Evolutionary conservation across 495 filamentous ascomycete species (phyloP).

Genomic region (Delitschia confertaspora): DNA sequence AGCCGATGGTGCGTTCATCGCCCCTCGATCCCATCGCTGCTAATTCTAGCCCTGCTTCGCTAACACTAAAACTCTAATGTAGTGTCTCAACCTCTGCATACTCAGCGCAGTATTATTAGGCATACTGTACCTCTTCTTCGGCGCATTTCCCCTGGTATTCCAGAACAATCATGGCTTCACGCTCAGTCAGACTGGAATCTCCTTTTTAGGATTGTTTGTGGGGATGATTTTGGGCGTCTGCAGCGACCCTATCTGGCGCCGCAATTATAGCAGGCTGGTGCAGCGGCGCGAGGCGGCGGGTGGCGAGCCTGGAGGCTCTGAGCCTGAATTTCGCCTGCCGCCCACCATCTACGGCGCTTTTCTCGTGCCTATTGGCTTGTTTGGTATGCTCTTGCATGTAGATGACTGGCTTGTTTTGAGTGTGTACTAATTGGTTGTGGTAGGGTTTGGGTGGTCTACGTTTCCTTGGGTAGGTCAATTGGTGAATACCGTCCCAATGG

Average conservation of each 20-base stretch:
- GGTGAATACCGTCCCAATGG: too few relatives aligned
- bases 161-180: conserved; percentile 65
- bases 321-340: conserved; percentile 81
- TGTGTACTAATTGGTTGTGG: too few relatives aligned
- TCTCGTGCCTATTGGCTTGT: conserved; percentile 72
- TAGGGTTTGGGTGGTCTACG: conserved; percentile 39
- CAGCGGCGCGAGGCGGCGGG: conserved; percentile 45
- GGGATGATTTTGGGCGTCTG: conserved; percentile 64
- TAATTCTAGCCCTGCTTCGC: too few relatives aligned
- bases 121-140: conserved; percentile 91
- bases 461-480: conserved; percentile 32
- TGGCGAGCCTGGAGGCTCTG: conserved; percentile 51
- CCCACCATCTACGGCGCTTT: conserved; percentile 70
- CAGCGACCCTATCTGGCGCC: conserved; percentile 70
- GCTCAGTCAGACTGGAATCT: conserved; percentile 71
- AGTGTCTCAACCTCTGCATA: conserved; percentile 69
- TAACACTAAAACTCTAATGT: conserved; percentile 7
- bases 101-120: conserved; percentile 81
- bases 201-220: conserved; percentile 72
- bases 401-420: conserved; percentile 11
- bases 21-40: background rate
- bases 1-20: conserved; percentile 56
- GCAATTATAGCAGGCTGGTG: conserved; percentile 55
- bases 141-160: conserved; percentile 84
- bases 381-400: conserved; percentile 43